Evolutionary conservation across 345 rosid species (phyloP), one percentile per base, ranked within the genome.

Genomic region (Rhodamnia rubescens): DNA sequence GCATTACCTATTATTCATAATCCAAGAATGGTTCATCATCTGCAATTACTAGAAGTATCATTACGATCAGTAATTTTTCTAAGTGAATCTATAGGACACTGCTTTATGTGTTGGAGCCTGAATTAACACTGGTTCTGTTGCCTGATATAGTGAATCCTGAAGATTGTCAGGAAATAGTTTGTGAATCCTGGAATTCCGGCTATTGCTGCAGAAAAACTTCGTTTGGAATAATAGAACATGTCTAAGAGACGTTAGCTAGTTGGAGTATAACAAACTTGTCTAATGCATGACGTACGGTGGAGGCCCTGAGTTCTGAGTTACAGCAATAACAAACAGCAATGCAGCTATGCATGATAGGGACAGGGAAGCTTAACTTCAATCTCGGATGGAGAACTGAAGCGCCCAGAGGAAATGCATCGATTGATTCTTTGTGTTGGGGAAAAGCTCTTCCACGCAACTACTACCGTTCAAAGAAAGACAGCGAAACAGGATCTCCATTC

Each of bases 321-420:
- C 1, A 7, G 20, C 20, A 3, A 8, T 7, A 1, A 14, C 6
- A 59, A 5, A 27, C n/a, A 14, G 21, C 40, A 27, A 14, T 59
- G 10, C 5, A 59, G 10, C 10, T 0, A 13, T 1, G 40, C 21
- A 59, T 59, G 20, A 59, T 27, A 27, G 21, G 0, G 2, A 59
- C 40, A 27, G 74, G 7, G 9, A 59, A 14, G 40, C 74, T 27
- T 59, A 27, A 18, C 74, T 59, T n/a, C 0, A 58, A 58, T 2
- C 36, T n/a, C 1, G 3, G 18, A 5, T 0, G 3, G 18, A n/a
- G 36, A 59, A n/a, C 5, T 0, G 36, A 12, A 0, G 0, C 0
- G 10, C 42, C 11, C 9, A 61, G 42, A 61, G 42, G 75, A 16
- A 61, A 0, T 0, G 42, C 0, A 15, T 15, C 4, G 0, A 61